Conservation (phyloP, 2,329 filamentous ascomycete genomes). For the Colletotrichum tanaceti region DNA sequence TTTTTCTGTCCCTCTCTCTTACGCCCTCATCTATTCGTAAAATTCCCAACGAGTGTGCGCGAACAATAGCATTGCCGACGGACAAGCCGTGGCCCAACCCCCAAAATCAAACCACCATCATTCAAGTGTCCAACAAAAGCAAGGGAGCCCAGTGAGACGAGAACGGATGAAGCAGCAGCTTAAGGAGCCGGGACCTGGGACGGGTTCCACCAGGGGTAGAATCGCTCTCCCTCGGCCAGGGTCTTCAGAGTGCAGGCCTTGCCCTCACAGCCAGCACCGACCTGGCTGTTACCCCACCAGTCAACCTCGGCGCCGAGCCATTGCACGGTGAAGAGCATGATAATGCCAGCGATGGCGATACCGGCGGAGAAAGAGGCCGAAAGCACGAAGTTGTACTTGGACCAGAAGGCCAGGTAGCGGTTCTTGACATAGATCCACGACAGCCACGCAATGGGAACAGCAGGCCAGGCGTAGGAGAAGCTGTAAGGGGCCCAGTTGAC, state of each 20-base stretch:
- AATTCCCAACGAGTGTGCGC: slow-evolving; percentile 1
- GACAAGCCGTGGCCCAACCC: neutral
- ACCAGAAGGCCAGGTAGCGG: slow-evolving; percentile 52
- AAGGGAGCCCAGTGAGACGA: slow-evolving; percentile 27
- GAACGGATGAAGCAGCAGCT: slow-evolving; percentile 14
- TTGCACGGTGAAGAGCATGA: slow-evolving; percentile 49
- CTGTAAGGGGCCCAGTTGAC: slow-evolving; percentile 61
- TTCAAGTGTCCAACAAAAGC: slow-evolving; percentile 27
- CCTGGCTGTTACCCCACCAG: slow-evolving; percentile 48
- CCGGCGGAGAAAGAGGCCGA: slow-evolving; percentile 49
- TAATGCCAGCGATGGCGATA: slow-evolving; percentile 48
- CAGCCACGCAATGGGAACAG: slow-evolving; percentile 42
- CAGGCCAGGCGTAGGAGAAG: slow-evolving; percentile 42
- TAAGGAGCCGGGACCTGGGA: slow-evolving; percentile 35
- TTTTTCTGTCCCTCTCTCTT: neutral
- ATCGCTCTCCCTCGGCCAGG: slow-evolving; percentile 50
- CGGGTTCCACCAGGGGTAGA: slow-evolving; percentile 51
- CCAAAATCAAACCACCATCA: neutral
- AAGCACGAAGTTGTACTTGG: slow-evolving; percentile 54
- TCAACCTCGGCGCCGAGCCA: slow-evolving; percentile 43
- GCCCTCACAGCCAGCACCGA: slow-evolving; percentile 43
- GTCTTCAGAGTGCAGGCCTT: slow-evolving; percentile 42
- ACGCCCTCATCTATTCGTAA: slow-evolving; percentile 9
- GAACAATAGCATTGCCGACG: neutral
- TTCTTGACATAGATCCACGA: slow-evolving; percentile 49